Percentiles rank a stretch among this genome's conserved stretches.
These are phyloP conservation scores for Coccomyxa sp. DNA, from an alignment of 139 green algal genomes.

Conservation along the genomic window DNA sequence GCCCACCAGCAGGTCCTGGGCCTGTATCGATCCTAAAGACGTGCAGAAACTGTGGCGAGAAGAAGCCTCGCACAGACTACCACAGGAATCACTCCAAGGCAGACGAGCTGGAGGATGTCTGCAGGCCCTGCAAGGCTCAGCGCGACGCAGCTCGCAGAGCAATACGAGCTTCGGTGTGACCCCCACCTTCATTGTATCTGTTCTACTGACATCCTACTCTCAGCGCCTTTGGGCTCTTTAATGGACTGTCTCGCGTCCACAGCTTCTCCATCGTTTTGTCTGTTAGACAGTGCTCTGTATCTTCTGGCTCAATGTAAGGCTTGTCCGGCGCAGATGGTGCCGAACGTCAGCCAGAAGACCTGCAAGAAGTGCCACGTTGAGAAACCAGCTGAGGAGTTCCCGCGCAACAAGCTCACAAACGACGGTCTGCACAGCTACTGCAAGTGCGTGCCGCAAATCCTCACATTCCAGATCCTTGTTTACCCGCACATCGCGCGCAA, in stretches of 20 bases:
- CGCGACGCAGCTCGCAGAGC: not conserved
- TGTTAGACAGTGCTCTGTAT: not conserved
- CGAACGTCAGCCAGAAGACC: not conserved
- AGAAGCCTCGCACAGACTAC: not conserved
- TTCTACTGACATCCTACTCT: not conserved
- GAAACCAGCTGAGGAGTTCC: constrained; percentile 12
- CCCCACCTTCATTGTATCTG: not conserved
- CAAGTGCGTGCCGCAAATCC: not conserved
- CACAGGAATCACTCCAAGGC: not conserved
- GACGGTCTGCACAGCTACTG: constrained; percentile 23
- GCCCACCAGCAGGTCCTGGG: too few species aligned
- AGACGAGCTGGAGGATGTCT: constrained; percentile 1
- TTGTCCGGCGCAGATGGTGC: not conserved
- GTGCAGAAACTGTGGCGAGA: constrained; percentile 7
- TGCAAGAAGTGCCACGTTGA: not conserved
- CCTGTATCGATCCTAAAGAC: too few species aligned
- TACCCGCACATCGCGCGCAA: too few species aligned
- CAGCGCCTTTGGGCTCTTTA: too few species aligned
- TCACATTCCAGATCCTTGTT: too few species aligned
- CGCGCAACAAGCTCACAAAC: constrained; percentile 8
- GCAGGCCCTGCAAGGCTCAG: constrained; percentile 1
- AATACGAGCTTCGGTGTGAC: not conserved
- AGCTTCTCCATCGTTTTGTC: not conserved
- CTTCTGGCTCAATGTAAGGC: not conserved
- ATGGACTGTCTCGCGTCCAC: too few species aligned